Evolutionary conservation across 2,329 filamentous ascomycete genomes (phyloP), one percentile per base, ranked within the genome.

Genomic region (Phialocephala subalpina): DNA sequence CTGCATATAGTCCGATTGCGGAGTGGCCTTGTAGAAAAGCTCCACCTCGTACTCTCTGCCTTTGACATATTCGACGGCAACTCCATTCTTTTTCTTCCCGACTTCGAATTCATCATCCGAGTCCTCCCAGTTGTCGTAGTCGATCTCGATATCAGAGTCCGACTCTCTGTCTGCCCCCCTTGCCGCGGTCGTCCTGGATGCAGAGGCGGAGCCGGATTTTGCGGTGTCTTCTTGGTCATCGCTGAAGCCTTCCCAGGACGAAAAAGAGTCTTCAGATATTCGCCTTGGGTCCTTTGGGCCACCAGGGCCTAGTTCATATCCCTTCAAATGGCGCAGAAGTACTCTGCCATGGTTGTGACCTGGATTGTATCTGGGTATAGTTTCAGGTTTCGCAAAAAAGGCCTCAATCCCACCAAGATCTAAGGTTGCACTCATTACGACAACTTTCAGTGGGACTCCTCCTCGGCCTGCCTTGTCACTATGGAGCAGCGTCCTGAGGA

Each of bases 361-460:
- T 38, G 73, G 71, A 38, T 72, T 67, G 6, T 81, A 79, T n/a
- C 60, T 65, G 22, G 73, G 67, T 38, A 60, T 25, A 18, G 66
- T 60, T 18, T 42, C 65, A 25, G 70, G 72, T 38, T 68, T 73
- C 56, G 80, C 79, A 70, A 98, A 97, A 77, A 97, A 98, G 0
- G 82, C 81, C 52, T 87, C 84, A 36, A 98, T 88, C 63, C 86
- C 88, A 67, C 95, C 90, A 65, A 97, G 89, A 77, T 98, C 93
- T 42, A 94, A 93, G 7, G 96, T 99, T 58, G 96, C 96, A 84
- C 94, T 97, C 96, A 99, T 99, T 75, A 98, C 87, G 38, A 97
- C 87, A 3, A 98, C 89, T 77, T 97, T 98, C 63, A 99, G 81
- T 0, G 92, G 90, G 35, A 91, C 81, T 5, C 91, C 92, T 8